Evolutionary conservation across 257 asterid species (phyloP).

Genomic region (Rhazya stricta): DNA sequence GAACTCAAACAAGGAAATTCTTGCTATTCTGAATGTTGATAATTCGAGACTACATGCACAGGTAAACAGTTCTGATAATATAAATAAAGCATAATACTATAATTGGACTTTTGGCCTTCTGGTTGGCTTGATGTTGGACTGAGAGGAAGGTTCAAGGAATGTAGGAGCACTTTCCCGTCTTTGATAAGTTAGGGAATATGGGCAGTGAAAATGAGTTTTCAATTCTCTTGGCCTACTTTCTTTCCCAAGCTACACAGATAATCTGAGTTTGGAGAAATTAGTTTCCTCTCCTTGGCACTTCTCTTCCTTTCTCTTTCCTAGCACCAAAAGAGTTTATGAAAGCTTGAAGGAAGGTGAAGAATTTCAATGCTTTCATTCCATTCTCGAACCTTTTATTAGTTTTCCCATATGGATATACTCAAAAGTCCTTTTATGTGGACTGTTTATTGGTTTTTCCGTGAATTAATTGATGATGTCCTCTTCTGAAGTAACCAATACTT

Average conservation of each 20-base stretch:
- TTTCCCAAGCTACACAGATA: background rate
- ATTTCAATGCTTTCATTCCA: background rate
- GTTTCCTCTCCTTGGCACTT: background rate
- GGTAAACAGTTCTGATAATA: constrained; percentile 37
- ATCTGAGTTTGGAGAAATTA: background rate
- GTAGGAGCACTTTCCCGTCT: background rate
- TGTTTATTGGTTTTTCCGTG: too few relatives aligned
- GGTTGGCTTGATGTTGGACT: too few relatives aligned
- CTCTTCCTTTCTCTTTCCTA: background rate
- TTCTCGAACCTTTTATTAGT: background rate
- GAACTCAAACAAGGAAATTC: constrained; percentile 46
- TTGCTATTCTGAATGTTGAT: constrained; percentile 44
- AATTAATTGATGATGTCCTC: background rate
- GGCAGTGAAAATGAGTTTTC: background rate
- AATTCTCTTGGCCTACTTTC: background rate
- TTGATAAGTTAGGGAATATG: background rate
- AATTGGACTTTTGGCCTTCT: background rate
- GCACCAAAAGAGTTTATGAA: background rate
- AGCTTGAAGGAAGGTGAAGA: background rate
- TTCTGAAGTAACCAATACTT: background rate
- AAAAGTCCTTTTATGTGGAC: background rate
- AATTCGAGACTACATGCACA: constrained; percentile 48
- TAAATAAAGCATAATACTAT: background rate
- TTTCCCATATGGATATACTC: background rate
- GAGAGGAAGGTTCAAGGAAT: background rate